These are phyloP conservation scores for Xylaria longipes DNA, from an alignment of 495 filamentous ascomycete genomes.

Conservation along the genomic window DNA sequence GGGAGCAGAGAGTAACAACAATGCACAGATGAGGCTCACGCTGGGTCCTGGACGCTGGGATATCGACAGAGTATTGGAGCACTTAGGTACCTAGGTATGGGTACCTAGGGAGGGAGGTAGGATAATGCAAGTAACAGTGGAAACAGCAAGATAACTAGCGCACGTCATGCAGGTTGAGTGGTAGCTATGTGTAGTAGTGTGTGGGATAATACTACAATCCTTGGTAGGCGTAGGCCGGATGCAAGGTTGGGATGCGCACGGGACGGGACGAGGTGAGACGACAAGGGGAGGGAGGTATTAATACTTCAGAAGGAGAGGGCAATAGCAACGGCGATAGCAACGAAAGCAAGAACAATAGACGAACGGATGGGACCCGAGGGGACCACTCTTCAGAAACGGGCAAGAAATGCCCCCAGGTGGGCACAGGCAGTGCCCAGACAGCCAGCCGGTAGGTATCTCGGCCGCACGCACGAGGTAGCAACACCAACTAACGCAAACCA, in stretches of 20 bases:
- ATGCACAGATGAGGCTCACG: conserved; percentile 16
- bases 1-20: neutral
- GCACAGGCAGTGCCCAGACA: neutral
- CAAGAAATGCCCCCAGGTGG: neutral
- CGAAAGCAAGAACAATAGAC: neutral
- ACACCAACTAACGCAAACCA: neutral
- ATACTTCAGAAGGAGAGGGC: neutral
- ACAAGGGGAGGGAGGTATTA: neutral
- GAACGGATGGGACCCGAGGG: neutral
- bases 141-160: neutral
- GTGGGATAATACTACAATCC: conserved; percentile 11
- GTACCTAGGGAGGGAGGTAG: neutral
- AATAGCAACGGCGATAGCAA: neutral
- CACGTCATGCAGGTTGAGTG: conserved; percentile 18
- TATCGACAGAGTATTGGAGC: neutral
- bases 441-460: neutral
- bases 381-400: neutral
- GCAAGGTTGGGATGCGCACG: conserved; percentile 22
- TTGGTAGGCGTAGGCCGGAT: conserved; percentile 7
- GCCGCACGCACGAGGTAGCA: neutral
- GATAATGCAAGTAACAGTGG: neutral
- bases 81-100: neutral
- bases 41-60: neutral
- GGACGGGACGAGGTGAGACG: conserved; percentile 27
- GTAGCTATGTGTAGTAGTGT: neutral